A percentile compares a stretch with the other conserved stretches of the same genome.
These are phyloP conservation scores for Austroboletus eburneus DNA, from an alignment of 768 basidiomycete genomes.

Conservation along the genomic window DNA sequence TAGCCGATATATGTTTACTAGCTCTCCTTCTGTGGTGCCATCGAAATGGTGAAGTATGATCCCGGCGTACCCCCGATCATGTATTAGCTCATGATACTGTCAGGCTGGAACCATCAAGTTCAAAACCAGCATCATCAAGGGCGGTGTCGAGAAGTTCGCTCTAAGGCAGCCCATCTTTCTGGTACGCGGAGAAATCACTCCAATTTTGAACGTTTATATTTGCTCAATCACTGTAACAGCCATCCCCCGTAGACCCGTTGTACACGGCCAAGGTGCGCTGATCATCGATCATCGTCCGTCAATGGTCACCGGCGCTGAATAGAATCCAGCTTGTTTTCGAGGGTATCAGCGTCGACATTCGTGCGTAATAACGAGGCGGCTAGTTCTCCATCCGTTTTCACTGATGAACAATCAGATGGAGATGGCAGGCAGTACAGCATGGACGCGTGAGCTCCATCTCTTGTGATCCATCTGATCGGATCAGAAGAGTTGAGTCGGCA, in stretches of 20 bases:
- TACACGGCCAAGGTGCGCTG: slow-evolving; percentile 61
- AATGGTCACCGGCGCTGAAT: slow-evolving; percentile 1
- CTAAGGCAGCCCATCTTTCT: slow-evolving; percentile 73
- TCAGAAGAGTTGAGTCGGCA: neutral
- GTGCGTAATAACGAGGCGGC: slow-evolving; percentile 32
- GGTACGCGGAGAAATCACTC: slow-evolving; percentile 29
- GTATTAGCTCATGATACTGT: neutral
- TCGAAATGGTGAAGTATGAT: slow-evolving; percentile 55
- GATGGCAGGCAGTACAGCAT: slow-evolving; percentile 74
- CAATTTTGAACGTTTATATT: neutral
- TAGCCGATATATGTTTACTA: slow-evolving; percentile 17
- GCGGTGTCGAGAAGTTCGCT: slow-evolving; percentile 68
- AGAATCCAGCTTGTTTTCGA: slow-evolving; percentile 59
- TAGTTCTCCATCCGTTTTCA: neutral
- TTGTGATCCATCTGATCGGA: neutral
- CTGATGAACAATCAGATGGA: slow-evolving; percentile 43
- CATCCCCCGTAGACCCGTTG: slow-evolving; percentile 69
- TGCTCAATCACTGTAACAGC: slow-evolving; percentile 35
- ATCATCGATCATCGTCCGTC: neutral
- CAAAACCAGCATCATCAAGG: slow-evolving; percentile 68
- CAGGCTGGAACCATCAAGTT: slow-evolving; percentile 72
- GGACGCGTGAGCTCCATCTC: slow-evolving; percentile 51
- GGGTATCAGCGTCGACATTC: slow-evolving; percentile 68
- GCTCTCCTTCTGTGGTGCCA: slow-evolving; percentile 74
- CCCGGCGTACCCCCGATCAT: neutral